Evolutionary conservation across 345 rosid species (phyloP), one percentile per base, ranked within the genome.

Genomic region (Ricinus communis): DNA sequence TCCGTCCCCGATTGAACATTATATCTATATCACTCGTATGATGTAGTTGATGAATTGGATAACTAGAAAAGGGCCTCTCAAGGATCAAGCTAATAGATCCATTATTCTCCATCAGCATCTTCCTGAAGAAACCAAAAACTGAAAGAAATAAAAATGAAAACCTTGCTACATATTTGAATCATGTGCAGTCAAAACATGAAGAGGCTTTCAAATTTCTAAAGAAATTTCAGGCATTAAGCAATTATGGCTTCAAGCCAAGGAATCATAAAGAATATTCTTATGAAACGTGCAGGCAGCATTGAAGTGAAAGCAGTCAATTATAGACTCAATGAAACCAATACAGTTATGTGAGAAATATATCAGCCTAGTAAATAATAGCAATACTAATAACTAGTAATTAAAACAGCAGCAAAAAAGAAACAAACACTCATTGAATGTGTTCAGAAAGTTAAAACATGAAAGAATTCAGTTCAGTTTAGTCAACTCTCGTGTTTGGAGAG

Each of bases 11-110:
- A 77, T 93, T 91, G 78, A 85, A 87, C 63, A 89, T 71, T 53
- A 86, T 45, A 62, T 90, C 98, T 64, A 87, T 69, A 67, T 90
- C 91, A 52, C 80, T 79, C 25, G 76, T 76, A 46, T 30, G 71
- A 58, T 82, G 84, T 49, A 88, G 77, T 49, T 78, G 89, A 61
- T 87, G 93, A 77, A 91, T 73, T 41, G 97, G 97, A 81, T 84
- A 94, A 60, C 96, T 90, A 50, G 90, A 83, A 76, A 83, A 83
- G 15, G 98, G 96, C 74, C 96, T 85, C 84, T 90, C 96, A 50
- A 91, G 92, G 71, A 94, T 85, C 67, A 94, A 82, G 80, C 96
- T 87, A 66, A 84, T 88, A 16, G 83, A 72, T 67, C 91, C 93
- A 3, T 67, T 70, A 69, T 76, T 80, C 82, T 85, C 89, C 51